Base-by-base conservation (phyloP, 306 rosid genomes). In the cucumber (Cucumis sativus) region DNA sequence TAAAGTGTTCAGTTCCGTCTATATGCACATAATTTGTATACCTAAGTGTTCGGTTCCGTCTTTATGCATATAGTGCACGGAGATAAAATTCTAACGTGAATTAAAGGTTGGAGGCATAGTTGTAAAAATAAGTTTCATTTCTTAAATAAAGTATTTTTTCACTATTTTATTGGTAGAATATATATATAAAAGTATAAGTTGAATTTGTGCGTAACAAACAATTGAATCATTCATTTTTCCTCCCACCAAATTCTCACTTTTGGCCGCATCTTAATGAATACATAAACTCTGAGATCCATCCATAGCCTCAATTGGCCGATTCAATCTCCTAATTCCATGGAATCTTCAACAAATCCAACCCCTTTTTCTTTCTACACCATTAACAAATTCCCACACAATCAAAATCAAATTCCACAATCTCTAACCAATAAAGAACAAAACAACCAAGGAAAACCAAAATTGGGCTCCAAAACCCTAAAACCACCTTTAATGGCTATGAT, bases 401-500 rank as follows among this genome's bases (percentile, higher is more conserved):
- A 25, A 57, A 57, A n/a, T 57, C 62, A 20, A 20, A 57, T 57
- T 21, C 62, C 30, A 14, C 6, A 21, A 58, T 6, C 59, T 52
- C 57, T 17, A 6, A 11, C 15, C 51, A 10, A 45, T 5, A 47
- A 12, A 13, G 17, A 13, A 47, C 4, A 47, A 13, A 47, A 47
- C 0, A 47, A 47, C 0, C 3, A 54, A 16, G 3, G 0, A 54
- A 20, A 9, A 2, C 25, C n/a, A 56, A 15, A 18, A 2, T 56
- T n/a, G 40, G 39, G 18, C 25, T 28, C 39, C 66, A 61, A 28
- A 61, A 25, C 40, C 66, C 10, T 8, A 14, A 61, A 16, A 52
- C 5, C 30, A 28, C 72, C 65, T 52, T 28, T 63, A 81, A 84
- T 82, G 69, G 58, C 69, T 54, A 62, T 25, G 8, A 37, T 61